These are phyloP conservation scores for Incumbomyces lentus DNA, from an alignment of 2,329 filamentous ascomycete species.

Conservation along the genomic window DNA sequence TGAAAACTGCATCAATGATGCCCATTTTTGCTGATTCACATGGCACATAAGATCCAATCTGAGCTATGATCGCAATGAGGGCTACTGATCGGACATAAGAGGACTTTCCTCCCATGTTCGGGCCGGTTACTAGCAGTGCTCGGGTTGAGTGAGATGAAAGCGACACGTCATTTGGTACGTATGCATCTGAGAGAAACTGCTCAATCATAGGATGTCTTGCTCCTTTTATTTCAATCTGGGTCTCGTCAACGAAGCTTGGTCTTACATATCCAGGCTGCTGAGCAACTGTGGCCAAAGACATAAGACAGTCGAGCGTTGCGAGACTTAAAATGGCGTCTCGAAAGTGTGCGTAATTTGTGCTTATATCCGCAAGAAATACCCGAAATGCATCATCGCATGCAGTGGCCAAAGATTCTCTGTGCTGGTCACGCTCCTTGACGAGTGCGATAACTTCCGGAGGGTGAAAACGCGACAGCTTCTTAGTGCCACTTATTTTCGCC, in stretches of 20 bases:
- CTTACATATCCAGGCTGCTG: constrained; percentile 78
- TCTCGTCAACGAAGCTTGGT: constrained; percentile 56
- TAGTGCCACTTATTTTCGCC: constrained; percentile 90
- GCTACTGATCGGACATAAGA: constrained; percentile 90
- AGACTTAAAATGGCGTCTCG: constrained; percentile 81
- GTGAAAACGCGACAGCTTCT: constrained; percentile 85
- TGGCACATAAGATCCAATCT: constrained; percentile 89
- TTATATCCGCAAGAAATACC: constrained; percentile 60
- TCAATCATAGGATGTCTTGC: constrained; percentile 96
- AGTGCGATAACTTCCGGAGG: constrained; percentile 79
- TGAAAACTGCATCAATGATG: constrained; percentile 83
- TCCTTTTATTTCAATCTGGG: constrained; percentile 58
- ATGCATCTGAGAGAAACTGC: constrained; percentile 70
- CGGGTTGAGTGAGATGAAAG: constrained; percentile 39
- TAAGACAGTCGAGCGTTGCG: constrained; percentile 77
- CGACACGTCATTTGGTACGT: constrained; percentile 80
- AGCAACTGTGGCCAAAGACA: constrained; percentile 76
- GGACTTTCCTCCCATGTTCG: constrained; percentile 99
- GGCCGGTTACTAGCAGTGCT: constrained; percentile 83
- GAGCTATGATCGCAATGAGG: constrained; percentile 83
- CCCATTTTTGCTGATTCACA: constrained; percentile 64
- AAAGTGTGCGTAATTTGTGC: constrained; percentile 75
- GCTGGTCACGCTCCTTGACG: constrained; percentile 79
- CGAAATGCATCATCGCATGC: constrained; percentile 80
- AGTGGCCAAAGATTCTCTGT: constrained; percentile 84